phyloP scores from a whole-genome alignment of 2,329 filamentous ascomycete species.

The Phyllosticta citribraziliensis region DNA sequence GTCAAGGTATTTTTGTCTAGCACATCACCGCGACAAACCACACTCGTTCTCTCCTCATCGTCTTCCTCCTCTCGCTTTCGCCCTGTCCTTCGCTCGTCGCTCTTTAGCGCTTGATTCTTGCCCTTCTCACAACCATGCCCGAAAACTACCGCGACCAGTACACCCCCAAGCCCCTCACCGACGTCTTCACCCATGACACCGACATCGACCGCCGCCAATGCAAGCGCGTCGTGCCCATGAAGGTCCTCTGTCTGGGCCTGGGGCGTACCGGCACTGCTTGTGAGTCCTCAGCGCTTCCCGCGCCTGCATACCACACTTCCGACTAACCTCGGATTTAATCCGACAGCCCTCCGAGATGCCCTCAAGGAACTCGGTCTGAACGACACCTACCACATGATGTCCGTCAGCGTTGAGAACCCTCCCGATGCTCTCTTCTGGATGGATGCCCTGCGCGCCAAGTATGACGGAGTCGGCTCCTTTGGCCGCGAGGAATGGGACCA shows the following conservation, averaged over 20 bases:
- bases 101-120: neutral
- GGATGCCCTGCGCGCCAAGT: conserved; percentile 56
- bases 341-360: conserved; percentile 43
- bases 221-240: conserved; percentile 60
- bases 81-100: neutral
- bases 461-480: conserved; percentile 45
- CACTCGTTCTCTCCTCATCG: neutral
- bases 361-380: conserved; percentile 17
- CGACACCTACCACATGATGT: conserved; percentile 47
- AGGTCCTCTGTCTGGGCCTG: conserved; percentile 59
- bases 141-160: conserved; percentile 16
- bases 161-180: conserved; percentile 43
- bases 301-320: conserved; percentile 17
- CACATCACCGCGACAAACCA: neutral
- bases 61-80: neutral
- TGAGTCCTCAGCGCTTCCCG: conserved; percentile 32
- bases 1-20: neutral
- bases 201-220: conserved; percentile 58
- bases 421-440: conserved; percentile 61
- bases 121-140: neutral
- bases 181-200: conserved; percentile 56
- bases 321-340: conserved; percentile 12
- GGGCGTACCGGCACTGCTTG: conserved; percentile 63
- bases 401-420: conserved; percentile 57
- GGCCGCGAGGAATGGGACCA: conserved; percentile 36